Evolutionary conservation across 192 early-diverging fungal species (phyloP), one percentile per base, ranked within the genome.

Genomic region (Backusella parvicylindrica): DNA sequence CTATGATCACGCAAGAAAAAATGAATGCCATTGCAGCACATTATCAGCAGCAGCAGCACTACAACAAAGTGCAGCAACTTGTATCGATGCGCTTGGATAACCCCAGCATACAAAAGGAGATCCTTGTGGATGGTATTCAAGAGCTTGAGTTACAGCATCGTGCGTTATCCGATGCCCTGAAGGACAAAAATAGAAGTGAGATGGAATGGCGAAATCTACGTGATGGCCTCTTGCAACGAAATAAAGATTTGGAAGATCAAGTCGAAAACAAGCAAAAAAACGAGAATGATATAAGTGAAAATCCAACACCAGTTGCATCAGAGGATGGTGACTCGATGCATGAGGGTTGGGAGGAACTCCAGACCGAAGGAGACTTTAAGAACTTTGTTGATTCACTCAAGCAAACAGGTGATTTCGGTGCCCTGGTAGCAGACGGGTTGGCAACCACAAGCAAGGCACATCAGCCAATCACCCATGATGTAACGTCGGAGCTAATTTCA

Each of bases 11-110:
- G n/a, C 89, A 92, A 32, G 71, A 79, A 23, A 91, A 91, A 70
- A 81, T 98, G 67, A 93, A 90, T 64, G 82, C 83, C 30, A 86
- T 97, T 43, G 90, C 91, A 1, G 81, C 79, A 13, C 82, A 84
- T 30, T 89, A 90, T 77, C 60, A 83, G 4, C 73, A 79, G 1
- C 85, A 85, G 50, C 84, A 86, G 64, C 80, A 86, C 78, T 84
- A 89, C 63, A 83, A 81, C 33, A 75, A 80, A 2, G 76, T 83
- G 0, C 85, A 83, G 5, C 83, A 86, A 69, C 78, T 85, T 7
- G 76, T 85, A 1, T 82, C 85, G 40, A 78, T 82, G 53, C 83
- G 85, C 38, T 84, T 89, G 60, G 75, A 78, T 37, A 60, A 28
- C 13, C 53, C 53, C 77, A 78, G 31, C n/a, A 37, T 31, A 47